A percentile compares a stretch with the other conserved stretches of the same genome.
Conservation (phyloP, 495 filamentous ascomycete genomes). For the Barbatosphaeria neglecta region DNA sequence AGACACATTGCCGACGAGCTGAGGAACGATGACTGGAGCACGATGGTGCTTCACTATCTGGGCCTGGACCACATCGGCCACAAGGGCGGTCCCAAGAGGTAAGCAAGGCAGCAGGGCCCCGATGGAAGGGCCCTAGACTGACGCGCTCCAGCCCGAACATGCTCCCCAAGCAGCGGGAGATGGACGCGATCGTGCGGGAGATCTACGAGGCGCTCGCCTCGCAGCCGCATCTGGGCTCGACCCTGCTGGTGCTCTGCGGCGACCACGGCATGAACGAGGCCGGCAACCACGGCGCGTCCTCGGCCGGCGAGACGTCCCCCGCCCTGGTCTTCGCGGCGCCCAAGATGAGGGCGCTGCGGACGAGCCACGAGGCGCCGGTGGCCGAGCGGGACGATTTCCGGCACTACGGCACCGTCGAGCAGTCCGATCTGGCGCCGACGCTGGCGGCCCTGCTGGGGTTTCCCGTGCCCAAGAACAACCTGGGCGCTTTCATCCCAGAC, state of each 20-base stretch:
- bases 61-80: constrained; percentile 97
- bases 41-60: constrained; percentile 87
- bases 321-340: constrained; percentile 89
- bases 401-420: constrained; percentile 75
- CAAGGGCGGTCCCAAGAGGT: constrained; percentile 85
- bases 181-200: constrained; percentile 70
- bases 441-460: constrained; percentile 80
- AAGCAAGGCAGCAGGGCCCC: constrained; percentile 1
- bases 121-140: neutral
- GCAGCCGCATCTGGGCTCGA: constrained; percentile 56
- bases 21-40: constrained; percentile 72
- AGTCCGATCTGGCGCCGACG: constrained; percentile 86
- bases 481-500: constrained; percentile 75
- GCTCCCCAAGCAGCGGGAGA: constrained; percentile 85
- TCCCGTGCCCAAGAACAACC: constrained; percentile 82
- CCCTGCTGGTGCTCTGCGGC: constrained; percentile 76
- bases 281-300: constrained; percentile 91
- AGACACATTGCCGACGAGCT: constrained; percentile 75
- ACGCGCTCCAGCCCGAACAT: constrained; percentile 59
- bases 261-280: constrained; percentile 99
- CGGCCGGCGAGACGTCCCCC: constrained; percentile 83
- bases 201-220: constrained; percentile 68
- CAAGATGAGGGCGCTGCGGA: constrained; percentile 50
- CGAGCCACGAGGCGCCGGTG: constrained; percentile 31
- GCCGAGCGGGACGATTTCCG: constrained; percentile 49